Base-by-base conservation (phyloP, 2,329 filamentous ascomycete species). In the Mariannaea sp. region DNA sequence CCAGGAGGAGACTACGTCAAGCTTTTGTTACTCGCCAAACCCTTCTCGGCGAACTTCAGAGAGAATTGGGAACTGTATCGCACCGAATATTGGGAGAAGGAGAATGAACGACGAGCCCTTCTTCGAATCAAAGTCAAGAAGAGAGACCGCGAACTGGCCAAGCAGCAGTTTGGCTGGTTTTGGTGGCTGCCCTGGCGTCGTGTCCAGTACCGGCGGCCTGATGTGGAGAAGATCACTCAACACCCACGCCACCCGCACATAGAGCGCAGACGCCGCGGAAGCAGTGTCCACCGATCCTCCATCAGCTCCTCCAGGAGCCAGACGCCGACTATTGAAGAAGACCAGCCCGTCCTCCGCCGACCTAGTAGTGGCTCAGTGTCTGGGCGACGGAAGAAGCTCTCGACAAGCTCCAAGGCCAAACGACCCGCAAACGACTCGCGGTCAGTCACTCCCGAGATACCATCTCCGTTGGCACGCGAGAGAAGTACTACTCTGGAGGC, bases 51-150 rank as follows among this genome's bases (percentile, higher is more conserved):
- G 0, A 91, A 90, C 40, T 99, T 99, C 68, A 83, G 94, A 16
- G 92, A 97, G 71, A 96, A 96, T 60, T 99, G 94, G 94, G 94
- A 99, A 68, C 80, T 93, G 13, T 99, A 95, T 73, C 83, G 94
- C 47, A 86, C 88, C 27, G 92, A 97, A 56, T 99, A 97, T 73
- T 99, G 94, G 94, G 93, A 97, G 65, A 87, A 87, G 56, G 94
- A 99, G 71, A 99, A 99, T 68, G 91, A 96, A 71, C 86, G 93
- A 2, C 85, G 94, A 10, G 83, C 87, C 3, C 75, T 89, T 52
- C 77, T 97, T 19, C 82, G 90, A 35, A 68, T 80, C 36, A 89
- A 89, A 67, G 76, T 96, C 43, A 83, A 85, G 57, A 81, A 85
- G 45, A 81, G 83, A 26, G 86, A 92, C 63, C 80, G 81, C 14